These are phyloP conservation scores for Saturnispora quitensis DNA, from an alignment of 805 yeast species.

Conservation along the genomic window DNA sequence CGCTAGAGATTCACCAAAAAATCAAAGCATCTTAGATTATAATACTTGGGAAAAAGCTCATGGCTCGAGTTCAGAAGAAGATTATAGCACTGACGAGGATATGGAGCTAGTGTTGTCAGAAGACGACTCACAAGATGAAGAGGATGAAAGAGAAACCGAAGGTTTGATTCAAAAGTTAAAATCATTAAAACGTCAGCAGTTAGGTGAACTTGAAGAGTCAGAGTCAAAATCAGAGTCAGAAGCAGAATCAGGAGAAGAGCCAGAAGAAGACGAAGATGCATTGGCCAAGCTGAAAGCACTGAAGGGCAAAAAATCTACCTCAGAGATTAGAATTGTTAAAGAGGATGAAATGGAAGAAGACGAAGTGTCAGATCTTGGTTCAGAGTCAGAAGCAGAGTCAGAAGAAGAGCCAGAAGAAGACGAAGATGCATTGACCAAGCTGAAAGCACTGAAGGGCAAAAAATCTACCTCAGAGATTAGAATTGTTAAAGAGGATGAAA, in stretches of 20 bases:
- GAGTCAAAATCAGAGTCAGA: slow-evolving; percentile 11
- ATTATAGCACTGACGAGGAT: slow-evolving; percentile 8
- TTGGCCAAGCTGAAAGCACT: slow-evolving; percentile 30
- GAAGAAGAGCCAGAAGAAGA: slow-evolving; percentile 13
- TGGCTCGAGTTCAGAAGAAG: slow-evolving; percentile 8
- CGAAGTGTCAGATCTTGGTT: slow-evolving; percentile 17
- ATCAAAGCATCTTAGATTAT: slow-evolving; percentile 8
- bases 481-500: slow-evolving; percentile 23
- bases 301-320: slow-evolving; percentile 22
- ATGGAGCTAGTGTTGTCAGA: slow-evolving; percentile 2
- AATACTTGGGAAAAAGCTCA: slow-evolving; percentile 11
- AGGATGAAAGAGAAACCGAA: slow-evolving; percentile 11
- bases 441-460: slow-evolving; percentile 21
- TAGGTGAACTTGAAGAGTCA: slow-evolving; percentile 10
- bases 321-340: slow-evolving; percentile 24
- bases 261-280: slow-evolving; percentile 17
- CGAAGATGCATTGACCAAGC: slow-evolving; percentile 12
- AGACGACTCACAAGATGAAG: slow-evolving; percentile 14
- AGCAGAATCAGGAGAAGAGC: slow-evolving; percentile 22
- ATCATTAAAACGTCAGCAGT: slow-evolving; percentile 13
- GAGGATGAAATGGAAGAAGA: slow-evolving; percentile 24
- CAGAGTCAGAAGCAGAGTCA: slow-evolving; percentile 12
- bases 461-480: slow-evolving; percentile 24
- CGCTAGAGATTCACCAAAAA: slow-evolving; percentile 4
- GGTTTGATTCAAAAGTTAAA: slow-evolving; percentile 10